Base-by-base conservation (phyloP, 78 protist genomes). In the Chrysochromulina parva region DNA sequence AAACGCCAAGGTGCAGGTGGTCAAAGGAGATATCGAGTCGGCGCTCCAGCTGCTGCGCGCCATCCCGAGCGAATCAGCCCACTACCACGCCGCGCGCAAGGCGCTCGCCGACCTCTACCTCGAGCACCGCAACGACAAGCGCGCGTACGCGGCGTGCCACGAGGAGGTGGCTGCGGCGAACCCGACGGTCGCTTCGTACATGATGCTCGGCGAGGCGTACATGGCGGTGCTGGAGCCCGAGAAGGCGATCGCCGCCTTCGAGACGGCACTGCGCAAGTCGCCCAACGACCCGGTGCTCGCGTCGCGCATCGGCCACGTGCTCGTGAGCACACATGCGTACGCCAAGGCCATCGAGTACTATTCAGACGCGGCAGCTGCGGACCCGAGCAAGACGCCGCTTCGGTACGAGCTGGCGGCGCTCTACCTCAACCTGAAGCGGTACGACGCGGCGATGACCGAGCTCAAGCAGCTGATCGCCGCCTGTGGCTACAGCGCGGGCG, bases 121-220 rank as follows among this genome's bases (percentile, higher is more conserved):
- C 54, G 47, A 14, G 6, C 81, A 88, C 24, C 89, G 91, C 55
- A 50, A 82, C 69, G 93, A 96, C 94, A 6, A 60, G 80, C 53
- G 66, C 53, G 7, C 0, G 48, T 96, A 90, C 65, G 69, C 78
- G 16, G 16, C 38, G n/a, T 93, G 94, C 94, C 93, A 71, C 94
- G 90, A 93, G 91, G 94, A 88, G 52, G 84, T 96, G 10, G 91
- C 24, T 20, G 90, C 55, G 28, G 52, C 0, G n/a, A 20, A 0
- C 20, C 92, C 92, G 13, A 58, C 91, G 16, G 47, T 50, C n/a
- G 88, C 76, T 10, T 11, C 94, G 28, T 67, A 55, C 88, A 3
- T 91, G 58, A 20, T 86, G 89, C 93, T 94, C 19, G 97, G 93
- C 57, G 97, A 96, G 28, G 97, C 97, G 9, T 92, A 88, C 93